Conservation (phyloP, 2,329 filamentous ascomycete genomes). For the Hypoxylon sp. region DNA sequence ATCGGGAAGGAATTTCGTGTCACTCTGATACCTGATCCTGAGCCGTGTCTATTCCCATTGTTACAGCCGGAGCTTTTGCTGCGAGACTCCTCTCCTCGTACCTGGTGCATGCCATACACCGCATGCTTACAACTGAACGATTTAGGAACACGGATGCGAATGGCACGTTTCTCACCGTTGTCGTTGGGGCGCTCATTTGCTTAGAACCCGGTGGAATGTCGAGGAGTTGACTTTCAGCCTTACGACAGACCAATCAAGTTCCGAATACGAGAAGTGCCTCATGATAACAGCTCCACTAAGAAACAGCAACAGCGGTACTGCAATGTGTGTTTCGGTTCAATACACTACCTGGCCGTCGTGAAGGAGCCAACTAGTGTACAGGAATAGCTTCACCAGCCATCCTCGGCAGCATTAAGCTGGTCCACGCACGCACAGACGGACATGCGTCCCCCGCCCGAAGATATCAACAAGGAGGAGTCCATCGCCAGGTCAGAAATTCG, state of each 20-base stretch:
- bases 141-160: background rate
- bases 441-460: conserved; percentile 12
- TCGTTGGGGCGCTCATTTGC: conserved; percentile 14
- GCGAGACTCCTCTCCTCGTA: conserved; percentile 12
- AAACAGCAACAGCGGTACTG: background rate
- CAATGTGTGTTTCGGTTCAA: background rate
- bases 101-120: background rate
- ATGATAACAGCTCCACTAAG: conserved; percentile 12
- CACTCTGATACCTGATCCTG: conserved; percentile 11
- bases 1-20: conserved; percentile 20
- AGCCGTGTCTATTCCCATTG: conserved; percentile 2
- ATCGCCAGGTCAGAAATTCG: conserved; percentile 15
- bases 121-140: background rate
- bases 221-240: conserved; percentile 28
- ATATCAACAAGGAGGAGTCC: conserved; percentile 3
- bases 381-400: conserved; percentile 9
- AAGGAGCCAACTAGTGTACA: background rate
- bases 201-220: conserved; percentile 25
- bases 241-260: conserved; percentile 23
- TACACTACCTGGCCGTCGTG: background rate
- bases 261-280: background rate
- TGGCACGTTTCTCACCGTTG: background rate
- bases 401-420: background rate
- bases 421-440: conserved; percentile 16
- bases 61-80: conserved; percentile 40